Evolutionary conservation across 148 eudicot genomes (phyloP).

Genomic region (Dysphania ambrosioides): DNA sequence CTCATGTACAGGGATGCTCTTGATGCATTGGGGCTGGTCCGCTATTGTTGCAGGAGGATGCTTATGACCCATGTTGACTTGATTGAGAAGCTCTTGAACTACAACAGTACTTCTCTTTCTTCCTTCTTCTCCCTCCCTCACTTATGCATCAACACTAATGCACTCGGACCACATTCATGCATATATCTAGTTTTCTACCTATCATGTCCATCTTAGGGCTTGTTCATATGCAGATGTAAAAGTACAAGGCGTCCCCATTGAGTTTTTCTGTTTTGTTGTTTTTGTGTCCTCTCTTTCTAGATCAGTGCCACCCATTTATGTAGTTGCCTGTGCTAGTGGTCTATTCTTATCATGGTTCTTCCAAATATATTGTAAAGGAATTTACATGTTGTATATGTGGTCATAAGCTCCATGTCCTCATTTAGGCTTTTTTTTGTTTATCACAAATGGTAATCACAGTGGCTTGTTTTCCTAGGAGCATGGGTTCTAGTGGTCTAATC

Average conservation of each 20-base stretch:
- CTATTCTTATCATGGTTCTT: not conserved
- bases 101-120: slow-evolving; percentile 54
- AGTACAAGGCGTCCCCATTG: not conserved
- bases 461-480: not conserved
- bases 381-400: not conserved
- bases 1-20: slow-evolving; percentile 74
- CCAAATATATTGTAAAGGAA: not conserved
- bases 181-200: not conserved
- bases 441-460: not conserved
- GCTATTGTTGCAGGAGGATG: slow-evolving; percentile 96
- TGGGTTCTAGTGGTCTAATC: not conserved
- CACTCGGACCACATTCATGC: not conserved
- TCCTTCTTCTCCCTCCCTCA: slow-evolving; percentile 20
- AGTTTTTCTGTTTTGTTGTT: not conserved
- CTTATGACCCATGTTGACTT: slow-evolving; percentile 97
- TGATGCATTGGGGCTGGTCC: slow-evolving; percentile 85
- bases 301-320: no score
- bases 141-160: not conserved
- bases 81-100: slow-evolving; percentile 95
- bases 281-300: not conserved
- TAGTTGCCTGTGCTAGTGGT: not conserved
- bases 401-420: no score
- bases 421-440: no score
- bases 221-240: not conserved
- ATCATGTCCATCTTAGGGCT: not conserved